A percentile compares a stretch with the other conserved stretches of the same genome.
Conservation (phyloP, 768 basidiomycete genomes). For the Tulasnella sp. region DNA sequence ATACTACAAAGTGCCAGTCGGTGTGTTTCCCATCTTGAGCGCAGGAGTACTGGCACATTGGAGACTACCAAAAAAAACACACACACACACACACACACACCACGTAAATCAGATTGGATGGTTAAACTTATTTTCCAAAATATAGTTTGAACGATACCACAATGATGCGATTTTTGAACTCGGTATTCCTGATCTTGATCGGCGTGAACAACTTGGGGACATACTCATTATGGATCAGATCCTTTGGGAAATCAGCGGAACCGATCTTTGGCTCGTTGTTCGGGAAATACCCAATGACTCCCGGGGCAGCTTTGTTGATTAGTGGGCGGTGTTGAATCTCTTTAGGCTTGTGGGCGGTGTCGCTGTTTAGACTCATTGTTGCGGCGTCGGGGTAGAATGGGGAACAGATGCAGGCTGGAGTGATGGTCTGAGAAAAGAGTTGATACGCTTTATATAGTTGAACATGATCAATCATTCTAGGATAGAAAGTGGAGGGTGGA, state of each 20-base stretch:
- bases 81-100: too few species aligned
- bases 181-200: constrained; percentile 44
- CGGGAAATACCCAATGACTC: constrained; percentile 45
- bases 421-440: too few species aligned
- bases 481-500: too few species aligned
- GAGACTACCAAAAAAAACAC: constrained; percentile 33
- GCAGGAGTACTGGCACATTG: constrained; percentile 72
- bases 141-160: constrained; percentile 40
- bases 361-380: too few species aligned
- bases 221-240: constrained; percentile 33
- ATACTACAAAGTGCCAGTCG: constrained; percentile 73
- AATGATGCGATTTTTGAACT: constrained; percentile 67
- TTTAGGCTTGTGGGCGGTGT: too few species aligned
- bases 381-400: too few species aligned
- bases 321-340: too few species aligned
- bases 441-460: too few species aligned
- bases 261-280: constrained; percentile 50
- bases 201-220: constrained; percentile 55
- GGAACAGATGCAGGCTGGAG: too few species aligned
- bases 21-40: constrained; percentile 62
- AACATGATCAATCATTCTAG: too few species aligned
- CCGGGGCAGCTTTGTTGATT: constrained; percentile 40
- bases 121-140: neutral
- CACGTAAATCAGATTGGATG: neutral
- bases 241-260: constrained; percentile 24